These are phyloP conservation scores for Rheum nobile DNA, from an alignment of 148 eudicot species.

Conservation along the genomic window DNA sequence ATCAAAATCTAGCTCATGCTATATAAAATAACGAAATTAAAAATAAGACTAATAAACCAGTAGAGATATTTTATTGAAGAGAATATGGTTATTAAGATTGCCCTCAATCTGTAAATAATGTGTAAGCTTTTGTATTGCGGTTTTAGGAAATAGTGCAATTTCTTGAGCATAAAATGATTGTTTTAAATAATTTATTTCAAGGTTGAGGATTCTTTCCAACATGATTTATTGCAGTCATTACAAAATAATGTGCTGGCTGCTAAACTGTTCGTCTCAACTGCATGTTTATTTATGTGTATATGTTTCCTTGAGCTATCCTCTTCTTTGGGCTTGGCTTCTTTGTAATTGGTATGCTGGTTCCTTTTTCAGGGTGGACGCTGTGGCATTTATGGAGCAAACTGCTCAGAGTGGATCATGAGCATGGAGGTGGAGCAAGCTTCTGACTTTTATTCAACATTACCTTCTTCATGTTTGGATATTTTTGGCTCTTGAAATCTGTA, in stretches of 20 bases:
- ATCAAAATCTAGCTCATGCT: neutral
- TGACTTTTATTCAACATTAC: neutral
- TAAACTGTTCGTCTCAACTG: neutral
- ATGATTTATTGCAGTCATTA: neutral
- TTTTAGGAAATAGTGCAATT: neutral
- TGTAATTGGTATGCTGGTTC: neutral
- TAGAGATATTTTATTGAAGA: neutral
- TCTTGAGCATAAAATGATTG: neutral
- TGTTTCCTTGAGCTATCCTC: neutral
- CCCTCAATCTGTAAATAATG: neutral
- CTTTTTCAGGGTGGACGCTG: constrained; percentile 70
- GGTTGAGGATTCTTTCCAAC: neutral
- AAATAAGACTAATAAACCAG: neutral
- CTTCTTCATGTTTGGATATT: neutral
- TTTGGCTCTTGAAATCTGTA: neutral
- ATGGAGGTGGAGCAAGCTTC: constrained; percentile 66
- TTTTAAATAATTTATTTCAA: neutral
- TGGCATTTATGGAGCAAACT: constrained; percentile 88
- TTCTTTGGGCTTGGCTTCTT: neutral
- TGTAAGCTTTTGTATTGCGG: neutral
- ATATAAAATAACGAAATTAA: neutral
- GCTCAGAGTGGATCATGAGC: constrained; percentile 87
- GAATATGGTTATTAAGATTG: neutral
- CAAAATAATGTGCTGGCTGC: neutral
- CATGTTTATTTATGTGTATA: neutral